phyloP scores from a whole-genome alignment of 2,329 filamentous ascomycete species.

The Daldinia eschscholtzii region DNA sequence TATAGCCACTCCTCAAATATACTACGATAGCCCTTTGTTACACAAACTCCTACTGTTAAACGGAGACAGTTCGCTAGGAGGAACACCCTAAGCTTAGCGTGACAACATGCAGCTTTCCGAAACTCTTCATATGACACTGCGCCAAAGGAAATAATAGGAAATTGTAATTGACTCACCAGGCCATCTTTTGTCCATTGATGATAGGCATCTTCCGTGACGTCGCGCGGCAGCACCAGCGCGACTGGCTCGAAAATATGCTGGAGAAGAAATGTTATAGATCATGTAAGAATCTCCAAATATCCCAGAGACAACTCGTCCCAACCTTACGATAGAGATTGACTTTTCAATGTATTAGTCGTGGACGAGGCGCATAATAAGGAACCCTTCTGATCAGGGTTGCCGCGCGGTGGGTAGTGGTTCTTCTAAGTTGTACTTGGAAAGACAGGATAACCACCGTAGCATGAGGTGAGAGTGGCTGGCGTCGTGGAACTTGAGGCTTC shows the following conservation, averaged over 20 bases:
- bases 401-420: constrained; percentile 18
- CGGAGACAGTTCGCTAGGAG: constrained; percentile 22
- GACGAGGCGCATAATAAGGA: constrained; percentile 5
- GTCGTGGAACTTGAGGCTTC: constrained; percentile 31
- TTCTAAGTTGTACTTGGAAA: constrained; percentile 22
- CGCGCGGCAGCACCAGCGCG: constrained; percentile 19
- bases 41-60: constrained; percentile 27
- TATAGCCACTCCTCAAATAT: neutral
- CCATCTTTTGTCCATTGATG: constrained; percentile 79
- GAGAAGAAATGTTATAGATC: constrained; percentile 15
- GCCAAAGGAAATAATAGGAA: constrained; percentile 11
- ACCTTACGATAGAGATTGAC: constrained; percentile 26
- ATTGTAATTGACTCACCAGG: constrained; percentile 68
- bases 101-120: constrained; percentile 41
- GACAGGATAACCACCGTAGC: constrained; percentile 10
- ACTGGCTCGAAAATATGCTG: constrained; percentile 19
- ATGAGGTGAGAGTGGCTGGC: constrained; percentile 29
- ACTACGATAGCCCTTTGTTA: constrained; percentile 28
- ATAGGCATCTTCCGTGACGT: constrained; percentile 68
- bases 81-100: constrained; percentile 24
- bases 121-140: constrained; percentile 22
- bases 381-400: constrained; percentile 20
- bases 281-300: constrained; percentile 20
- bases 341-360: constrained; percentile 11
- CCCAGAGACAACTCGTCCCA: constrained; percentile 2